Evolutionary conservation across 371 early-diverging fungal species (phyloP).

Genomic region (Actinomortierella wolfii): DNA sequence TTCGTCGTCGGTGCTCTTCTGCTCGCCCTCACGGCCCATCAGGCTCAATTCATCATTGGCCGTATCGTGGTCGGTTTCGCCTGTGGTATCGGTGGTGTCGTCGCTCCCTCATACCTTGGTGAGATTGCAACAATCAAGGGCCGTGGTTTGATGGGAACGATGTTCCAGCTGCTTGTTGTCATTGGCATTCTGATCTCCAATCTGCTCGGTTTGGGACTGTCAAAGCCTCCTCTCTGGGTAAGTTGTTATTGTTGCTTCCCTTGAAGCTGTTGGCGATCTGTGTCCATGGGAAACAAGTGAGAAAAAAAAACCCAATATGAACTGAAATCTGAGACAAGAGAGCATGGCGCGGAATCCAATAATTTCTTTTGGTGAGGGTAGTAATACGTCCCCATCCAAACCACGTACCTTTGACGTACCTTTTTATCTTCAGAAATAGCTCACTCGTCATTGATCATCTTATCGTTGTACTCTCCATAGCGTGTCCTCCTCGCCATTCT

Average conservation of each 20-base stretch:
- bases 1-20: slow-evolving; percentile 72
- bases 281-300: neutral
- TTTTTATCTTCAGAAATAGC: too few relatives aligned
- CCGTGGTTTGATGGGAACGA: slow-evolving; percentile 73
- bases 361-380: too few relatives aligned
- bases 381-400: too few relatives aligned
- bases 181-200: slow-evolving; percentile 76
- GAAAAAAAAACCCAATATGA: neutral
- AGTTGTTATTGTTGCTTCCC: neutral
- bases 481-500: slow-evolving; percentile 65
- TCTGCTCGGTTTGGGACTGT: slow-evolving; percentile 60
- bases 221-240: slow-evolving; percentile 65
- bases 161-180: slow-evolving; percentile 82
- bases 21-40: slow-evolving; percentile 60
- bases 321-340: neutral
- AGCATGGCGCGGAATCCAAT: too few relatives aligned
- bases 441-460: too few relatives aligned
- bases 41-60: slow-evolving; percentile 74
- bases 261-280: neutral
- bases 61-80: slow-evolving; percentile 86
- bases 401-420: too few relatives aligned
- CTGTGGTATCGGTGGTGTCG: slow-evolving; percentile 79
- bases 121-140: slow-evolving; percentile 77
- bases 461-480: too few relatives aligned
- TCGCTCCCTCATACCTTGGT: slow-evolving; percentile 80